Base-by-base conservation (phyloP, 306 rosid species). In the Prunus armeniaca region DNA sequence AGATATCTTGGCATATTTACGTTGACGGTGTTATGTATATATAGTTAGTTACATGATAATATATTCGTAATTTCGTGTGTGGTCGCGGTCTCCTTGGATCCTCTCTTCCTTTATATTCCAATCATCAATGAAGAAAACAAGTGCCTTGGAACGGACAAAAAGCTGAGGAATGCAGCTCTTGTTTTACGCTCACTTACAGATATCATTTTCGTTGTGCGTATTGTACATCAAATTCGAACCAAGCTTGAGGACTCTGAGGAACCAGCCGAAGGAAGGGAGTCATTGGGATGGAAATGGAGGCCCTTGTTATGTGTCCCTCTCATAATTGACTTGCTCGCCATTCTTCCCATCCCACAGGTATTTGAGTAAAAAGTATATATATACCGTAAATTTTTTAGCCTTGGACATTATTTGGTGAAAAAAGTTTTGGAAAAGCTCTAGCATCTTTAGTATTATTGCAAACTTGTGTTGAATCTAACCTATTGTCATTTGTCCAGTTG, bases 81-180 rank as follows among this genome's bases (percentile, higher is more conserved):
- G 41, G 18, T 82, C 46, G 86, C 71, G 18, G 86, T 82, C 28
- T 60, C 67, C 9, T 27, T 69, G 55, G 86, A 82, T 69, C 82
- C 86, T 5, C 14, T 82, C 32, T 82, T 82, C 79, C 68, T 82
- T 34, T 78, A 78, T 71, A 65, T 78, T 76, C 78, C 81, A 19
- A 68, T 70, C 71, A 25, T 82, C 12, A 20, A 74, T 14, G 54
- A 74, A 10, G 12, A 45, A 2, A 25, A 62, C 55, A 82, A 78
- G 66, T 82, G 86, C 41, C 70, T 82, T 63, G 28, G 61, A 69
- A 60, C 69, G 65, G 79, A 82, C 67, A 41, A 22, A 20, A 73
- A 17, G 41, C 45, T 82, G 79, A 69, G 65, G 63, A 67, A 3
- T 13, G 45, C 61, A 5, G 79, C 82, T 70, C 82, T 70, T 45